Conservation (phyloP, 495 filamentous ascomycete genomes). For the Trypethelium eluteriae region DNA sequence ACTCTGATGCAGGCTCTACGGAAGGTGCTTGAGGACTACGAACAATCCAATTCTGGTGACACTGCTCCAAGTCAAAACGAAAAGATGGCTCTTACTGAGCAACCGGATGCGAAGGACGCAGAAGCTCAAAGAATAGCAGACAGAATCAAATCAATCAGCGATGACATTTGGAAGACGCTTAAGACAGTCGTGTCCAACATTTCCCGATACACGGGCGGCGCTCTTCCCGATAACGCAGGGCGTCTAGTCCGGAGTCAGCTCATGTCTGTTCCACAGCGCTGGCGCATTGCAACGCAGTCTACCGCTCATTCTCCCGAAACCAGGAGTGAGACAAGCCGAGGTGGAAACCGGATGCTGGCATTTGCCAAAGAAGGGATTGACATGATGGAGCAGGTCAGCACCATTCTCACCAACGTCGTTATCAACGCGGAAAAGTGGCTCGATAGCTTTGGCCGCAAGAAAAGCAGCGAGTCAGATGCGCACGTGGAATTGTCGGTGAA, state of each 20-base stretch:
- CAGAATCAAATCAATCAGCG: conserved; percentile 60
- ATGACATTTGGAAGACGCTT: conserved; percentile 67
- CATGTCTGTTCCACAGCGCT: conserved; percentile 68
- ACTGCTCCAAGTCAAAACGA: conserved; percentile 15
- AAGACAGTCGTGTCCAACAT: conserved; percentile 70
- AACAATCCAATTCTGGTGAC: conserved; percentile 36
- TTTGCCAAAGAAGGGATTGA: conserved; percentile 82
- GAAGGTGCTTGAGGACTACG: conserved; percentile 66
- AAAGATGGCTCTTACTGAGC: conserved; percentile 8
- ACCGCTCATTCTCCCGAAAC: conserved; percentile 41
- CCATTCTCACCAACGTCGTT: conserved; percentile 74
- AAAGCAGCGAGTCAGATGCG: neutral
- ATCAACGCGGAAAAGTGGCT: conserved; percentile 83
- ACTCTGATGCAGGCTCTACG: conserved; percentile 62
- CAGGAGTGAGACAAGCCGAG: conserved; percentile 36
- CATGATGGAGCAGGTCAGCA: conserved; percentile 78
- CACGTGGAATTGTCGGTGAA: neutral
- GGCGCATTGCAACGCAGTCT: conserved; percentile 49
- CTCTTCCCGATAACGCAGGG: conserved; percentile 74
- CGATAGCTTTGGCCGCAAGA: conserved; percentile 56
- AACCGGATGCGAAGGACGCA: conserved; percentile 27
- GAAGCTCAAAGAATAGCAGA: conserved; percentile 42
- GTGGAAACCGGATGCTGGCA: conserved; percentile 64
- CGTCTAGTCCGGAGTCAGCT: conserved; percentile 71
- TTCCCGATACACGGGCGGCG: conserved; percentile 73